Base-by-base conservation (phyloP, 768 basidiomycete species). In the Auricularia auricula-judae region DNA sequence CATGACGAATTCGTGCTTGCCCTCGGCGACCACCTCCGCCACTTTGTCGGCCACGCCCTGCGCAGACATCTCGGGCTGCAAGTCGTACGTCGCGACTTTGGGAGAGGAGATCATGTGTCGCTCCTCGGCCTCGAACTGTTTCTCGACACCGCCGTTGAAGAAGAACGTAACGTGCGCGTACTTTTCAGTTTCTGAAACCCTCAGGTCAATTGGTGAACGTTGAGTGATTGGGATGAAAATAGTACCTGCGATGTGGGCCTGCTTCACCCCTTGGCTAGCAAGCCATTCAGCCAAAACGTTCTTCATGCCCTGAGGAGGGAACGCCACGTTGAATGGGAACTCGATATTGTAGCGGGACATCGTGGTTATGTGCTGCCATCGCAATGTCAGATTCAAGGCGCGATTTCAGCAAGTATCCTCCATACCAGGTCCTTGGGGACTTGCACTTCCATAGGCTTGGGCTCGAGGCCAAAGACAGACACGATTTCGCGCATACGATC, bases 81-180 rank as follows among this genome's bases (percentile, higher is more conserved):
- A 82, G 76, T 98, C 94, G 76, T 98, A 98, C 4, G 94, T 98
- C 4, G 94, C 87, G 35, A 96, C 93, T 71, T 91, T 95, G 51
- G 93, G 95, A 16, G 92, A 94, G 3, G 91, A 84, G 65, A 96
- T 86, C 90, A 97, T 86, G 73, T 86, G 80, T 16, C 95, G 81
- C 68, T 91, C 88, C 72, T 97, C 95, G 39, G 78, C 74, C 14
- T 83, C 79, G 75, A 91, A 98, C 71, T 95, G 91, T 72, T 93
- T 91, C 79, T 97, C 95, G 35, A 93, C 86, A 64, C 94, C 94
- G 14, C 94, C 95, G 75, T 96, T 97, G 83, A 97, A 96, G 83
- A 96, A 97, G 81, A 97, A 96, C 0, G 94, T 98, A 64, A 98
- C 91, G 72, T 98, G 94, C 1, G 93, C 93, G 74, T 95, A 98